Base-by-base conservation (phyloP, 1,284 basidiomycete genomes). In the Tetrapyrgos nigripes region DNA sequence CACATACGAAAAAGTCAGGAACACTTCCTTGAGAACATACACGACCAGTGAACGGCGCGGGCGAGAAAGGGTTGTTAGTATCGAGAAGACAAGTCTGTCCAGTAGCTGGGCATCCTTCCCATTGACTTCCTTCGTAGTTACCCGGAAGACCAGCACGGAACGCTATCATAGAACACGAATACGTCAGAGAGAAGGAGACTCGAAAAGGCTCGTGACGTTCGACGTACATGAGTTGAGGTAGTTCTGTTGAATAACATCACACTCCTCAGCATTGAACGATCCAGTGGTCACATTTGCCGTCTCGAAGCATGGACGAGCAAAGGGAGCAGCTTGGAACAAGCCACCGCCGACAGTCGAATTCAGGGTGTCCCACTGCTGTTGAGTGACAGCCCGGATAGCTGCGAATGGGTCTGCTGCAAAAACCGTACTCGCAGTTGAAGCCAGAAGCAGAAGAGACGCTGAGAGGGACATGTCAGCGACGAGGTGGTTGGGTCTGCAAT, bases 41-140 rank as follows among this genome's bases (percentile, higher is more conserved):
- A 31, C 60, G 55, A 3, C 49, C 65, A 62, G 44, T 35, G 19
- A 54, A 54, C 11, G 53, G 40, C 3, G 44, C 53, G 27, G 54
- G 65, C 66, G 47, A 72, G n/a, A 58, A 57, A 3, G 68, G 64
- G 43, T 64, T 52, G 6, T 37, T 52, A 29, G 50, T 65, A 49
- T 70, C 68, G 19, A 37, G 21, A 9, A 31, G 23, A 27, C 37
- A 23, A 27, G 43, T 31, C n/a, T 40, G 21, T n/a, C 28, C 55
- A 14, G n/a, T 52, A 3, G 50, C 35, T 17, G 50, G 50, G 26
- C 50, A 52, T 37, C 33, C 27, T 27, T 52, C 50, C 50, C 50
- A 52, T 52, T 52, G 50, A 17, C 26, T 21, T 10, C 50, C 50
- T 43, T 52, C 50, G 50, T 40, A 40, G 19, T 52, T 40, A 24